Evolutionary conservation across 2,329 filamentous ascomycete genomes (phyloP).

Genomic region (Stachybotrys echinatus): DNA sequence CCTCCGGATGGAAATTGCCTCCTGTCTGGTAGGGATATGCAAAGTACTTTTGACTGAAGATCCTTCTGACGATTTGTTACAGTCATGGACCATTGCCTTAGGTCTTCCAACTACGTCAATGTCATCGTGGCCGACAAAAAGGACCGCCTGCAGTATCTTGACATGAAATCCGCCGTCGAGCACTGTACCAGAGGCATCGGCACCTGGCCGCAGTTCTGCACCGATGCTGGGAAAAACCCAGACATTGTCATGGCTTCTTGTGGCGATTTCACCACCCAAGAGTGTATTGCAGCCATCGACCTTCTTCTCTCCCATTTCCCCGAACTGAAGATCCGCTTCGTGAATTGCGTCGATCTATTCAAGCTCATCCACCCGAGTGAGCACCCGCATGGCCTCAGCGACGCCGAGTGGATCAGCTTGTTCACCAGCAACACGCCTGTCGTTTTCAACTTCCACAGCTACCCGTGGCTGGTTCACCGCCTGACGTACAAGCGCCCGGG

Average conservation of each 20-base stretch:
- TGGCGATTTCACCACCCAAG: slow-evolving; percentile 69
- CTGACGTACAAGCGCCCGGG: slow-evolving; percentile 71
- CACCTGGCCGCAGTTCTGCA: slow-evolving; percentile 74
- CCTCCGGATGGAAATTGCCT: slow-evolving; percentile 76
- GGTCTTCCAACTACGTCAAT: slow-evolving; percentile 73
- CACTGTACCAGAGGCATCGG: slow-evolving; percentile 77
- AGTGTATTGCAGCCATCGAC: slow-evolving; percentile 69
- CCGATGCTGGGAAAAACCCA: slow-evolving; percentile 62
- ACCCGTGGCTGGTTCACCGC: slow-evolving; percentile 75
- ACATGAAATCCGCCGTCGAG: slow-evolving; percentile 64
- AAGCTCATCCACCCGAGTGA: slow-evolving; percentile 66
- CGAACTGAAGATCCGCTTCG: slow-evolving; percentile 68
- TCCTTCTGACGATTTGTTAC: slow-evolving; percentile 8
- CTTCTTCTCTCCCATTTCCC: slow-evolving; percentile 68
- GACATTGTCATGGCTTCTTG: slow-evolving; percentile 73
- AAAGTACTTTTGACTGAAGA: background rate
- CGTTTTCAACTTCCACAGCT: slow-evolving; percentile 82
- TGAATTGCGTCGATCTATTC: slow-evolving; percentile 79
- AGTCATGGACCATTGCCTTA: slow-evolving; percentile 71
- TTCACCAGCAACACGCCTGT: slow-evolving; percentile 70
- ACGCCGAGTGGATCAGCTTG: slow-evolving; percentile 60
- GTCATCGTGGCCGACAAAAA: slow-evolving; percentile 78
- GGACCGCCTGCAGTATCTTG: slow-evolving; percentile 70
- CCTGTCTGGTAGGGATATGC: slow-evolving; percentile 42
- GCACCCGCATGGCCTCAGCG: slow-evolving; percentile 68